Conservation (phyloP, 2,329 filamentous ascomycete species). For the Sporothrix dimorphospora region DNA sequence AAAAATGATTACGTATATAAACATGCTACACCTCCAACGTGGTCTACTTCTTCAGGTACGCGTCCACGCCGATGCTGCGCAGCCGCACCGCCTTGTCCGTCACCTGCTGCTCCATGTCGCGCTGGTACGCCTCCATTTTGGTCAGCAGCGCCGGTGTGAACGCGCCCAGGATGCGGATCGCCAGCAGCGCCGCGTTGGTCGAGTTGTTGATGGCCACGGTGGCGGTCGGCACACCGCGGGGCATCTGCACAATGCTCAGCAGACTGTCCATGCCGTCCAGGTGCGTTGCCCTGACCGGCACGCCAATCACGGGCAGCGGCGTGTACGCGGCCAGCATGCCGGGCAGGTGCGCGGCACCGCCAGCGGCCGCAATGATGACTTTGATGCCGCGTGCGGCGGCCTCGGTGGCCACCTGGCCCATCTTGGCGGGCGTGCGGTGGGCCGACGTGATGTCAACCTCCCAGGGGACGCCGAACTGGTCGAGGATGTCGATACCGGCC, state of each 20-base stretch:
- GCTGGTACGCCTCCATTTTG: slow-evolving; percentile 62
- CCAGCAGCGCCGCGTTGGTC: slow-evolving; percentile 61
- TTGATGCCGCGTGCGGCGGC: slow-evolving; percentile 68
- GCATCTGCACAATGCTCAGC: slow-evolving; percentile 78
- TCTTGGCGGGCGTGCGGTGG: slow-evolving; percentile 71
- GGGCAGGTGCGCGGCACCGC: slow-evolving; percentile 72
- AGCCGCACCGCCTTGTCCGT: slow-evolving; percentile 61
- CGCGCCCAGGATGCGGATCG: slow-evolving; percentile 33
- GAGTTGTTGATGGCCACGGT: slow-evolving; percentile 82
- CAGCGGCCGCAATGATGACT: slow-evolving; percentile 75
- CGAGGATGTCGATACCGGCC: slow-evolving; percentile 67
- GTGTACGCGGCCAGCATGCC: slow-evolving; percentile 77
- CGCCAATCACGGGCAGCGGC: slow-evolving; percentile 73
- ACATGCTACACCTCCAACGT: not conserved
- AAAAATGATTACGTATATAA: not conserved
- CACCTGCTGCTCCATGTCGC: slow-evolving; percentile 64
- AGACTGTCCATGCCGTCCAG: slow-evolving; percentile 73
- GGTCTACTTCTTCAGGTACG: slow-evolving; percentile 29
- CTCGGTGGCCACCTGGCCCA: slow-evolving; percentile 67
- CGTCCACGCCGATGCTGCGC: slow-evolving; percentile 56
- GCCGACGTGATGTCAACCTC: slow-evolving; percentile 78
- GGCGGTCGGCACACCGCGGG: slow-evolving; percentile 57
- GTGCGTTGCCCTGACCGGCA: slow-evolving; percentile 74
- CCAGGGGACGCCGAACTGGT: slow-evolving; percentile 72
- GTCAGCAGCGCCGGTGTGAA: slow-evolving; percentile 54